Base-by-base conservation (phyloP, 2,329 filamentous ascomycete species). In the Aspergillus ochraceoroseus region DNA sequence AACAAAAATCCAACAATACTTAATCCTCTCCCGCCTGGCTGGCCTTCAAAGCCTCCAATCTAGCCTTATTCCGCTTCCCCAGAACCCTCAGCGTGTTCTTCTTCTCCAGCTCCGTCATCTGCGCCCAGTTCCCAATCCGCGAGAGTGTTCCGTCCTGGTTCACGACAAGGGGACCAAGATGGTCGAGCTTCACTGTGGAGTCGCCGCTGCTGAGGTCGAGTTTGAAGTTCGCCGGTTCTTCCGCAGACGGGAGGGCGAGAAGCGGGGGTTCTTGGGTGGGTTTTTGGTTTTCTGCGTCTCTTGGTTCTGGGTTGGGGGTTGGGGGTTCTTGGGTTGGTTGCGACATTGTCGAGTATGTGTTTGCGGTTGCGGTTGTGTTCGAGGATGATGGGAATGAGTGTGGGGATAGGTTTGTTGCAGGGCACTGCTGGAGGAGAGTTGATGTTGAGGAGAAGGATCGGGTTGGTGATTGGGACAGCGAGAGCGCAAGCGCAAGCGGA, bases 171-270 rank as follows among this genome's bases (percentile, higher is more conserved):
- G 85, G 85, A 0, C 85, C 84, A 15, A 88, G 67, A 46, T 78
- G 73, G 56, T 86, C 82, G 6, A 88, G 73, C 34, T 73, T 76
- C 29, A 84, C 71, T 1, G 59, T 59, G 9, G 64, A 55, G 7
- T 57, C 57, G 18, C 55, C 57, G 5, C 53, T 47, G 28, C 57
- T 57, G 18, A 76, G 65, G 59, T 96, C 90, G 57, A 92, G 85
- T 73, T 90, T 88, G 80, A 84, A 94, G 70, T 92, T 87, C 31
- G 62, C 87, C 82, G 54, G 84, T 83, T 54, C 87, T 77, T 64
- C 88, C 83, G 50, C 75, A 81, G 5, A 84, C 84, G 85, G 85
- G 0, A 82, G 52, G 14, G 86, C 89, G 45, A 88, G 83, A 22
- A 83, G n/a, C n/a, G 82, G 61, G 51, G 46, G 1, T 44, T 32